Conservation (phyloP, 306 rosid genomes). For the Castanea mollissima region DNA sequence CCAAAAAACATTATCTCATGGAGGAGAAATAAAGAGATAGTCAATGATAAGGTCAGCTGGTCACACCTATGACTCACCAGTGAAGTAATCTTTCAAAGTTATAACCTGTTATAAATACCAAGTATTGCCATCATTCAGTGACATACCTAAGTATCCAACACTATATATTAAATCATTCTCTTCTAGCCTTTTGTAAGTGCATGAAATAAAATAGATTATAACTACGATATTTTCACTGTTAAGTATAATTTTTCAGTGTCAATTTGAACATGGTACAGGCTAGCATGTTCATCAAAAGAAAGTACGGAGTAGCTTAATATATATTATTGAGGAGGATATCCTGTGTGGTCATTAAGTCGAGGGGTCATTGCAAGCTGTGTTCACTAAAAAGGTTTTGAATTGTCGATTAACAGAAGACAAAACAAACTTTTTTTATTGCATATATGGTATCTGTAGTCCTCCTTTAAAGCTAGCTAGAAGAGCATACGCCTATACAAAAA, state of each 20-base stretch:
- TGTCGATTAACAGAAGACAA: not conserved
- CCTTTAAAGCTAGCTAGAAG: not conserved
- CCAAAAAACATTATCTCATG: not conserved
- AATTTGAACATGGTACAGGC: too few species aligned
- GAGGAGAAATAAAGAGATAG: constrained; percentile 3
- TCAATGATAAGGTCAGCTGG: not conserved
- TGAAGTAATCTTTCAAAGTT: not conserved
- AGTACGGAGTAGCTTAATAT: too few species aligned
- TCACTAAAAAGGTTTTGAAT: not conserved
- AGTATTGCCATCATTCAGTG: not conserved
- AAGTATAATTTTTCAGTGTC: too few species aligned
- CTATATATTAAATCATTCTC: not conserved
- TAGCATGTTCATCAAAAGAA: too few species aligned
- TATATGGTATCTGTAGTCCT: not conserved
- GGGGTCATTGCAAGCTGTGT: not conserved
- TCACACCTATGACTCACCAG: not conserved
- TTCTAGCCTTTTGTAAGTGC: not conserved
- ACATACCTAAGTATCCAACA: not conserved
- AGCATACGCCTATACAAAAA: too few species aligned
- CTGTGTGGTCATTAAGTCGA: not conserved
- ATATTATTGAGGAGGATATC: not conserved
- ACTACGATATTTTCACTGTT: not conserved
- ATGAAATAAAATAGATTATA: not conserved
- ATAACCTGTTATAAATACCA: not conserved
- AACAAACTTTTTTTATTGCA: not conserved